Evolutionary conservation across 2,329 filamentous ascomycete species (phyloP), one percentile per base, ranked within the genome.

Genomic region (Orbilia ellipsospora): DNA sequence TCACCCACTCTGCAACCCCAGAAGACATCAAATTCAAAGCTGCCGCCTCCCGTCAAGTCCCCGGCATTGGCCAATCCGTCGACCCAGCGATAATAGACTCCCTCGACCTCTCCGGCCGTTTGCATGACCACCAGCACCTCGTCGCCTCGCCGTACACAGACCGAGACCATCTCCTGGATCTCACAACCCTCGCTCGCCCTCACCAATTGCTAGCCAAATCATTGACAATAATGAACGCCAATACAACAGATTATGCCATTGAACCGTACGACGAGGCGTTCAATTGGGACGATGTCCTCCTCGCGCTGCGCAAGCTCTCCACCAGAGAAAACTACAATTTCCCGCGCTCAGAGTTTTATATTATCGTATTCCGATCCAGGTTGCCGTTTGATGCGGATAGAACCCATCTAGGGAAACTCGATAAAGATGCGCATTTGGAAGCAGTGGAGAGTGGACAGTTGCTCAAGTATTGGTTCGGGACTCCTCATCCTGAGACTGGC

Each of bases 381-480:
- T 88, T 97, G 67, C 88, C 89, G 44, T 85, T 87, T 1, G 87
- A 85, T 12, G 90, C 90, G 0, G 88, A 92, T 77, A 88, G 88
- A 73, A 87, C 87, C 10, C 86, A 90, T 72, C 86, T 97, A 45
- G 89, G 89, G 48, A 85, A 86, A 26, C 85, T 97, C 36, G 94
- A 97, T 82, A 89, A 90, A 80, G 88, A 88, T 73, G 91, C 91
- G 5, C 93, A 97, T 81, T 86, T 87, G 23, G 93, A 97, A 81
- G 94, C 94, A 12, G 90, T 90, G 16, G 86, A 86, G 45, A 92
- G 89, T 79, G 93, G 93, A 4, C 93, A 93, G 0, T 87, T 97
- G 80, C 83, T 97, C 80, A 96, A 96, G 87, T 97, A 97, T 83
- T 97, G 94, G 93, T 97, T 96, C 82, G 92, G 93, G 1, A 85